Evolutionary conservation across 73 alveolate genomes (phyloP).

Genomic region (Stentor coeruleus): DNA sequence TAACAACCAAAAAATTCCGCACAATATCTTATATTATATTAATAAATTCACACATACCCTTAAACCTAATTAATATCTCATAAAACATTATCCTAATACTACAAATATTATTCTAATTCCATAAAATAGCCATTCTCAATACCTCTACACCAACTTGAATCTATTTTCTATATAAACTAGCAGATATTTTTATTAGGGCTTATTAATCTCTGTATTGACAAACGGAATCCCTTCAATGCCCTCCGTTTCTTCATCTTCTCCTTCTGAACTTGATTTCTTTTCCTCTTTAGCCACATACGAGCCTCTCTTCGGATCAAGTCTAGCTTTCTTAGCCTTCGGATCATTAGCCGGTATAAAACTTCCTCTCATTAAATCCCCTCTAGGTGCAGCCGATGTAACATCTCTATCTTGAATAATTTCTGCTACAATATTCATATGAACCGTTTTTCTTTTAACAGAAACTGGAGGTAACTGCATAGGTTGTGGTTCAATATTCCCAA

Average conservation of each 20-base stretch:
- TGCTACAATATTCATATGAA: not conserved
- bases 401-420: not conserved
- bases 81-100: too few relatives aligned
- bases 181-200: too few relatives aligned
- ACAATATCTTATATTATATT: too few relatives aligned
- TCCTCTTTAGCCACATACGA: not conserved
- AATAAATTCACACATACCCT: too few relatives aligned
- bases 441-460: not conserved
- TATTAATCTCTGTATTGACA: too few relatives aligned
- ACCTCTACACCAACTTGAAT: too few relatives aligned
- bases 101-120: too few relatives aligned
- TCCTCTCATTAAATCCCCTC: conserved; percentile 8
- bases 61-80: too few relatives aligned
- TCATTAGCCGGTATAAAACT: conserved; percentile 19
- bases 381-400: not conserved
- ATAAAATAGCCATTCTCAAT: too few relatives aligned
- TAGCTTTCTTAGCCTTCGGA: not conserved
- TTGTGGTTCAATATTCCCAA: not conserved
- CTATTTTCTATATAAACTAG: too few relatives aligned
- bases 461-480: not conserved
- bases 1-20: too few relatives aligned
- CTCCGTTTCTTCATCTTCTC: not conserved
- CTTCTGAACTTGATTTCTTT: not conserved
- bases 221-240: too few relatives aligned
- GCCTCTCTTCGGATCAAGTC: conserved; percentile 21